These are phyloP conservation scores for Penicillium canescens DNA, from an alignment of 495 filamentous ascomycete species.

Conservation along the genomic window DNA sequence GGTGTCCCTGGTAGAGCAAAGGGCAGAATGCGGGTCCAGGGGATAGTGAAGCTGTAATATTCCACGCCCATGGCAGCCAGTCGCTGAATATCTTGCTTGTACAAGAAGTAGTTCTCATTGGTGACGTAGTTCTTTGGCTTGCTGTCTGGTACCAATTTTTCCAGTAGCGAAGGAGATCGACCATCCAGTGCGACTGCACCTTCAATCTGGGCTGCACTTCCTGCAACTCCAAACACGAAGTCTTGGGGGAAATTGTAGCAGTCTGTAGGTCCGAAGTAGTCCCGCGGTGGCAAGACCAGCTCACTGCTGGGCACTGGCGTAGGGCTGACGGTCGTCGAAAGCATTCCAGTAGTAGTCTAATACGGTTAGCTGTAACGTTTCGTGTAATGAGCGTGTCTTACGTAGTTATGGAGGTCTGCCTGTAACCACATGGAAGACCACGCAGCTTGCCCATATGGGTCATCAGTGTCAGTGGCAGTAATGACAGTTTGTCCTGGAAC, in stretches of 20 bases:
- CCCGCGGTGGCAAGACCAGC: conserved; percentile 33
- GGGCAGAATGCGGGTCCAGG: conserved; percentile 47
- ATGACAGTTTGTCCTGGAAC: conserved; percentile 24
- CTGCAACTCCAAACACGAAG: conserved; percentile 54
- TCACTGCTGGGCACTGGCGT: conserved; percentile 35
- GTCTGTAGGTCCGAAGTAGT: conserved; percentile 31
- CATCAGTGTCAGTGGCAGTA: conserved; percentile 27
- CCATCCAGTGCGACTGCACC: conserved; percentile 46
- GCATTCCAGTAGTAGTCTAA: conserved; percentile 27
- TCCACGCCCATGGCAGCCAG: conserved; percentile 49
- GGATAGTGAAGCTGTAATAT: conserved; percentile 48
- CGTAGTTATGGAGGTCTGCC: conserved; percentile 28
- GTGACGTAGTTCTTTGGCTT: conserved; percentile 38
- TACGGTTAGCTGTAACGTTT: not conserved
- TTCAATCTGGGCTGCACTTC: conserved; percentile 51
- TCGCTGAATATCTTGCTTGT: conserved; percentile 52
- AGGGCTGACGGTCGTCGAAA: conserved; percentile 34
- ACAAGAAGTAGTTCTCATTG: conserved; percentile 50
- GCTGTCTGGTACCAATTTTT: conserved; percentile 27
- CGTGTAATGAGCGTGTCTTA: not conserved
- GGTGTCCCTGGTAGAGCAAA: conserved; percentile 43
- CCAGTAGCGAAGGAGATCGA: conserved; percentile 36
- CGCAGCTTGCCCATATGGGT: conserved; percentile 35
- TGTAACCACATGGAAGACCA: conserved; percentile 35
- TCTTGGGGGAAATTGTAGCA: conserved; percentile 39